Evolutionary conservation across 2,329 filamentous ascomycete genomes (phyloP), one percentile per base, ranked within the genome.

Genomic region (Dothideomycetes sp.): DNA sequence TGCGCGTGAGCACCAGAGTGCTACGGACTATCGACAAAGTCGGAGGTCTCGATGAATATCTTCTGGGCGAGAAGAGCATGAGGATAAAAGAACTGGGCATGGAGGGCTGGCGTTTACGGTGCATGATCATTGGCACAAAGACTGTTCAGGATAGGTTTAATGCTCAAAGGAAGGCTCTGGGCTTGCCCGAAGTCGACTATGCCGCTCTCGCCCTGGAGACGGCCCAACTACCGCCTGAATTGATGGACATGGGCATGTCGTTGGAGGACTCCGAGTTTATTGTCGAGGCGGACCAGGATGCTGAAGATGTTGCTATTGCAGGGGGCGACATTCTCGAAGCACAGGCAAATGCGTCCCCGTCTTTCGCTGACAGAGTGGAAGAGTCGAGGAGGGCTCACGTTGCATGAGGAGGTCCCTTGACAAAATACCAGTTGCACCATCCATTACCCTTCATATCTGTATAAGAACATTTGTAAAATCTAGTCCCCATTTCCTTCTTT

Each of bases 21-120:
- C 68, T 70, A 43, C 57, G 65, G 46, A 68, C 61, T 27, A 84
- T 96, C 55, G 79, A 85, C 57, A 89, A 87, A 58, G 77, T 81
- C 46, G 89, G 89, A 44, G 87, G 91, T 5, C 70, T 98, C 47
- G 91, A 98, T 61, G 79, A 87, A 54, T 98, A 98, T 64, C 69
- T 98, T 34, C 69, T 94, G 31, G 87, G 86, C 49, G 74, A 78
- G 58, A 91, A 86, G 64, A 68, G 81, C 12, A 73, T 70, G 31
- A 75, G 91, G 47, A 72, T 96, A 55, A 84, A 80, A 66, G 85
- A 94, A 61, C 69, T 98, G 42, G 91, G 91, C 4, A 78, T 89
- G 38, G 81, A 81, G 48, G 91, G 91, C 5, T 98, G 91, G 91
- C 77, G 80, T 51, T 65, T 98, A 54, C 71, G 91, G 48, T 95